These are phyloP conservation scores for Colletotrichum navitas DNA, from an alignment of 2,329 filamentous ascomycete genomes.

Conservation along the genomic window DNA sequence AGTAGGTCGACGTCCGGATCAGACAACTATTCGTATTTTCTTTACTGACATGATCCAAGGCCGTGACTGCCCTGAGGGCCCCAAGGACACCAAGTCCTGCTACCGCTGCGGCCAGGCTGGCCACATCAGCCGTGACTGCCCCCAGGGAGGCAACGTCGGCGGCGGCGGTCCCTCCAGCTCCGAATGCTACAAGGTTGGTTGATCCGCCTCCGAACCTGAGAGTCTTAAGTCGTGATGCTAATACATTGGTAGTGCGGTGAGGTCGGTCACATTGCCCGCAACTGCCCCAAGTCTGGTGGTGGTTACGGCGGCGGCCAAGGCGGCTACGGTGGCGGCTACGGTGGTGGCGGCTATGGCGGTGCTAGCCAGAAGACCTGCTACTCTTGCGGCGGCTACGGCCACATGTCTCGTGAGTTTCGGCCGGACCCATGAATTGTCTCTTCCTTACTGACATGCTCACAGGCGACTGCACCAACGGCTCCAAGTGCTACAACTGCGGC, in stretches of 20 bases:
- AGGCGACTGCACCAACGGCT: constrained; percentile 96
- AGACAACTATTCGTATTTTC: constrained; percentile 15
- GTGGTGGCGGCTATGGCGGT: constrained; percentile 62
- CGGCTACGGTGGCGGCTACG: constrained; percentile 60
- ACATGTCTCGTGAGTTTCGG: constrained; percentile 83
- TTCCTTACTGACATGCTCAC: constrained; percentile 33
- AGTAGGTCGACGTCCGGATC: constrained; percentile 65
- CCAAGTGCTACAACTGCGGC: constrained; percentile 99
- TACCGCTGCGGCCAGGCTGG: constrained; percentile 85
- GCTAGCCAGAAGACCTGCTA: constrained; percentile 89
- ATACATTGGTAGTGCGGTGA: constrained; percentile 78
- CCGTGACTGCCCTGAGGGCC: constrained; percentile 90
- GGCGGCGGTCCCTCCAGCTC: constrained; percentile 62
- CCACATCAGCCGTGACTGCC: constrained; percentile 90
- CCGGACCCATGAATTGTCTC: neutral
- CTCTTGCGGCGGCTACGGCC: constrained; percentile 95
- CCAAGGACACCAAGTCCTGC: constrained; percentile 87
- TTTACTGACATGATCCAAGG: constrained; percentile 60
- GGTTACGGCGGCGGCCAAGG: constrained; percentile 62
- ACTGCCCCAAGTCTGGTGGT: constrained; percentile 78
- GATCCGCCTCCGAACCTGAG: neutral
- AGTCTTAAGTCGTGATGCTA: constrained; percentile 2
- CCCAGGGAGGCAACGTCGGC: constrained; percentile 63
- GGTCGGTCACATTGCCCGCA: constrained; percentile 94
- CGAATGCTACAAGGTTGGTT: constrained; percentile 87